Conservation (phyloP, 768 basidiomycete genomes). For the Lentinula detonsa region DNA sequence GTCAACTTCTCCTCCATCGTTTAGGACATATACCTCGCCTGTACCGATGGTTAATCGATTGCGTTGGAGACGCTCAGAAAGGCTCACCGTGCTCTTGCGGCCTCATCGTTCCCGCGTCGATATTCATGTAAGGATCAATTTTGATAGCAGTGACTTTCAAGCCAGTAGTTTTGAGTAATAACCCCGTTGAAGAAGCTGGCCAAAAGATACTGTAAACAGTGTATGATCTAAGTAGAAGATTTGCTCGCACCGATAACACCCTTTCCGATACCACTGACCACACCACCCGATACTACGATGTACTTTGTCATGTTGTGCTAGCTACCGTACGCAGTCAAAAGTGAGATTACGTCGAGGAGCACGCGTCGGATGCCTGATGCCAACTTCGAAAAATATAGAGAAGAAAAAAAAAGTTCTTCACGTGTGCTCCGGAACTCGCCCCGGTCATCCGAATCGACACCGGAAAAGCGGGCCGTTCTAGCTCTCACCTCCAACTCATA, state of each 20-base stretch:
- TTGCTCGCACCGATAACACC: conserved; percentile 85
- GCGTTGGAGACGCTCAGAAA: neutral
- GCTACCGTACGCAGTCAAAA: neutral
- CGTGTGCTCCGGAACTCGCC: neutral
- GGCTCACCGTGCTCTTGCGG: conserved; percentile 95
- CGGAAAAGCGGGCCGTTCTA: neutral
- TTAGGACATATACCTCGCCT: conserved; percentile 98
- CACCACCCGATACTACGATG: conserved; percentile 94
- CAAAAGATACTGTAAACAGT: conserved; percentile 5
- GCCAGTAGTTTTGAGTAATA: conserved; percentile 91
- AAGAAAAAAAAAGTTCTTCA: neutral
- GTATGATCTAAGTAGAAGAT: conserved; percentile 13
- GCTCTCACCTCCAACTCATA: neutral
- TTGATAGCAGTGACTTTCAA: conserved; percentile 98
- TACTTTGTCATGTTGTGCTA: conserved; percentile 78
- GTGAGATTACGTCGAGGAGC: neutral
- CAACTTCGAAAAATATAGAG: neutral
- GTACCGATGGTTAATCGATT: conserved; percentile 10
- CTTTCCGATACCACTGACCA: conserved; percentile 98
- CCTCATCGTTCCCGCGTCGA: conserved; percentile 98
- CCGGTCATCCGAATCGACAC: neutral
- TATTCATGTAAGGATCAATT: conserved; percentile 99
- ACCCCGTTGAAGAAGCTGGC: conserved; percentile 91
- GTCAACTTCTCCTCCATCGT: conserved; percentile 98
- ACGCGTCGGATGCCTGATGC: neutral